Percentiles rank a stretch among this genome's conserved stretches.
Conservation (phyloP, 495 filamentous ascomycete genomes). For the Coniosporium apollinis region DNA sequence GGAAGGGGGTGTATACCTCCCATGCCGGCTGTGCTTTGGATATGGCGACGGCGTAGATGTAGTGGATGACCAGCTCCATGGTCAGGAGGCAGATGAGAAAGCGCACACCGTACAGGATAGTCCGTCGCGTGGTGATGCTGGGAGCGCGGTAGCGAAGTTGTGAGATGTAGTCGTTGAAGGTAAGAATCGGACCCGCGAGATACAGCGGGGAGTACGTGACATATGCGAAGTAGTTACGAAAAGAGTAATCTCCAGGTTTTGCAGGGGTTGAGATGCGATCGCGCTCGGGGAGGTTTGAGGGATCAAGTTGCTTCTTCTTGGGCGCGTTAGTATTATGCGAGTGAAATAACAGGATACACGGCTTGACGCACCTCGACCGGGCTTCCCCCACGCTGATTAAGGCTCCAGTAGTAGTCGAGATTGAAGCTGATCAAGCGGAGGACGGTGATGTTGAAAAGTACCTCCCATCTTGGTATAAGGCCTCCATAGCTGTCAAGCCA, state of each 20-base stretch:
- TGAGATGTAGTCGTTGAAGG: conserved; percentile 95
- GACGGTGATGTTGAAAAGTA: conserved; percentile 94
- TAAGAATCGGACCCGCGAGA: conserved; percentile 80
- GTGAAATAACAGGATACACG: conserved; percentile 1
- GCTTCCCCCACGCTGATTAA: conserved; percentile 44
- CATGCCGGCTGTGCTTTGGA: conserved; percentile 63
- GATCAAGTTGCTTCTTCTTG: conserved; percentile 98
- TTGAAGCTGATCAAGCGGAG: conserved; percentile 92
- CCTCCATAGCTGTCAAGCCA: conserved; percentile 65
- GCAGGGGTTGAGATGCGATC: conserved; percentile 71
- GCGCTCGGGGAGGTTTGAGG: conserved; percentile 63
- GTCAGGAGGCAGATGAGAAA: conserved; percentile 63
- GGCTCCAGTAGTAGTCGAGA: conserved; percentile 89
- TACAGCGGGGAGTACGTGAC: conserved; percentile 84
- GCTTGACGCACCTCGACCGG: conserved; percentile 61
- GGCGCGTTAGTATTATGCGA: conserved; percentile 36
- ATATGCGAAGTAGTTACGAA: conserved; percentile 76
- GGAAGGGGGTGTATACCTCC: conserved; percentile 70
- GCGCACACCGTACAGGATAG: conserved; percentile 64
- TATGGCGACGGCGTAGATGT: conserved; percentile 86
- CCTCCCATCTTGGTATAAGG: conserved; percentile 74
- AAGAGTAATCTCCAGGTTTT: conserved; percentile 49
- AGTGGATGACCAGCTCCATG: conserved; percentile 92
- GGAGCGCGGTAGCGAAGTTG: conserved; percentile 58
- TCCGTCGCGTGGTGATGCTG: conserved; percentile 48